These are phyloP conservation scores for Suillus clintonianus DNA, from an alignment of 768 basidiomycete species.

Conservation along the genomic window DNA sequence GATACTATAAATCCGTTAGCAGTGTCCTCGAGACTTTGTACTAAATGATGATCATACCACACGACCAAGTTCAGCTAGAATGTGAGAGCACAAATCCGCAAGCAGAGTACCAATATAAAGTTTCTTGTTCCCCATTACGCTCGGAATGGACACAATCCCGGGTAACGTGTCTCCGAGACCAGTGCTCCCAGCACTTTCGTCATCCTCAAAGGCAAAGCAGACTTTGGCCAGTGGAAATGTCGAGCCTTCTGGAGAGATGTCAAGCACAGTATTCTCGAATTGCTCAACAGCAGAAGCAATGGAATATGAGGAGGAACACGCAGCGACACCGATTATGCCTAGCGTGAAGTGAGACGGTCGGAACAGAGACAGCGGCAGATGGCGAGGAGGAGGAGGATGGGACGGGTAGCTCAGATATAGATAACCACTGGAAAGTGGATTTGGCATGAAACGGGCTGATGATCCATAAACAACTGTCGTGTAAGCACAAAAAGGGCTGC, in stretches of 20 bases:
- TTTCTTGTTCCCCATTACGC: constrained; percentile 84
- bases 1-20: constrained; percentile 50
- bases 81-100: constrained; percentile 85
- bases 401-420: constrained; percentile 80
- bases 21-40: not conserved
- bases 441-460: constrained; percentile 83
- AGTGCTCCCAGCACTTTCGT: constrained; percentile 48
- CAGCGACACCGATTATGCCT: constrained; percentile 86
- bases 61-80: constrained; percentile 82
- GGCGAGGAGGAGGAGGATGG: constrained; percentile 71
- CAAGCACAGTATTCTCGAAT: constrained; percentile 63
- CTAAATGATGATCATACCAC: constrained; percentile 55
- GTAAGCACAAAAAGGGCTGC: constrained; percentile 16
- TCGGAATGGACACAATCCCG: constrained; percentile 78
- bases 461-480: constrained; percentile 4
- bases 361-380: constrained; percentile 69
- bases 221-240: constrained; percentile 79
- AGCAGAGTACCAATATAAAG: constrained; percentile 86
- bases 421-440: constrained; percentile 69
- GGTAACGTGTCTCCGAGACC: constrained; percentile 57
- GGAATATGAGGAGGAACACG: constrained; percentile 58
- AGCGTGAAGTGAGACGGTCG: constrained; percentile 82
- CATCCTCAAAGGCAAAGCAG: constrained; percentile 85
- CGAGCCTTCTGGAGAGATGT: constrained; percentile 66
- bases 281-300: constrained; percentile 57